These are phyloP conservation scores for Aspergillus sp. DNA, from an alignment of 2,329 filamentous ascomycete species.

Conservation along the genomic window DNA sequence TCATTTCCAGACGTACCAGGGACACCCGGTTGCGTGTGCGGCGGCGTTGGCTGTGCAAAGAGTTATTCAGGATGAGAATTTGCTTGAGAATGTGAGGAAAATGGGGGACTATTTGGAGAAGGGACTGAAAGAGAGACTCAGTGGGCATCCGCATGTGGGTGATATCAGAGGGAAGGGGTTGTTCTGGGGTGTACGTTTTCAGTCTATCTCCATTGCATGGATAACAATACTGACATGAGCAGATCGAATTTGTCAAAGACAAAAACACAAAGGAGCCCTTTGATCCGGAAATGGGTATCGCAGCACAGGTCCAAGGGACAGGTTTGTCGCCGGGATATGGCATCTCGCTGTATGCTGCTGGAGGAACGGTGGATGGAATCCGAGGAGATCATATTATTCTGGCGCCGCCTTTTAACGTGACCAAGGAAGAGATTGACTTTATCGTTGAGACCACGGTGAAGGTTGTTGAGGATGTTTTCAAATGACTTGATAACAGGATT, in stretches of 20 bases:
- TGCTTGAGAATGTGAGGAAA: constrained; percentile 52
- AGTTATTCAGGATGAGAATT: constrained; percentile 50
- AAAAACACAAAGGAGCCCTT: constrained; percentile 51
- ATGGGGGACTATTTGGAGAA: constrained; percentile 45
- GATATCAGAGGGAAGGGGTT: constrained; percentile 53
- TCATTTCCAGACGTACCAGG: constrained; percentile 58
- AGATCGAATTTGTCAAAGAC: constrained; percentile 53
- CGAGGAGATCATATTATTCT: constrained; percentile 64
- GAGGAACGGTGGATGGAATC: constrained; percentile 53
- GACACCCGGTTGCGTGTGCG: constrained; percentile 50
- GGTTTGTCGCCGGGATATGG: constrained; percentile 39
- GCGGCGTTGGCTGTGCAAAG: constrained; percentile 56
- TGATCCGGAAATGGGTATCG: constrained; percentile 38
- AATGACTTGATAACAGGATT: background rate
- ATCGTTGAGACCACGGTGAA: constrained; percentile 47
- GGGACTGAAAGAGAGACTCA: constrained; percentile 40
- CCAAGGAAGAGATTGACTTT: constrained; percentile 48
- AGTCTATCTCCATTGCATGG: background rate
- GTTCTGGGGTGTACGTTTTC: constrained; percentile 51
- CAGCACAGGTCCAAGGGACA: constrained; percentile 46
- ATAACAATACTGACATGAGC: background rate
- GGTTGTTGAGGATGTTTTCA: constrained; percentile 50
- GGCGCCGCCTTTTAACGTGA: constrained; percentile 62
- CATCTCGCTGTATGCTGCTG: constrained; percentile 58
- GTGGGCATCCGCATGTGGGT: constrained; percentile 45